These are phyloP conservation scores for Paraconiothyrium brasiliense DNA, from an alignment of 2,329 filamentous ascomycete genomes.

Conservation along the genomic window DNA sequence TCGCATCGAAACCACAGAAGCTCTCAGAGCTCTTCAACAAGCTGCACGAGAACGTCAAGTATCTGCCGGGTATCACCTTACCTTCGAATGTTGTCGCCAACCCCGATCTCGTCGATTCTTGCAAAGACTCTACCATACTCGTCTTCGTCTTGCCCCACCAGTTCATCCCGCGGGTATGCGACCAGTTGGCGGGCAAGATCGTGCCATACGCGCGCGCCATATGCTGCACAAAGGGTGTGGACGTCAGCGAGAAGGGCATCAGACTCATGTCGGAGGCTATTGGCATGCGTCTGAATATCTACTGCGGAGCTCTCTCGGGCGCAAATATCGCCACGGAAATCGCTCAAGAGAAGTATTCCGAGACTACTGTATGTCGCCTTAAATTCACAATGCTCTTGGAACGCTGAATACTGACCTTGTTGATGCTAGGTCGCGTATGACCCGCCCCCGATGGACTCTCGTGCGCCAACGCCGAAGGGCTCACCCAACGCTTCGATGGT, in stretches of 20 bases:
- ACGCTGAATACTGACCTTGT: not conserved
- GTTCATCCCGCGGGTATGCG: slow-evolving; percentile 89
- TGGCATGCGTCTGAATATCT: slow-evolving; percentile 88
- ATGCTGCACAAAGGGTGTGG: slow-evolving; percentile 97
- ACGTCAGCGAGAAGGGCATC: slow-evolving; percentile 86
- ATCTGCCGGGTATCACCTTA: slow-evolving; percentile 86
- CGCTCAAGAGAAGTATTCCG: slow-evolving; percentile 93
- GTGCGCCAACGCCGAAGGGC: slow-evolving; percentile 69
- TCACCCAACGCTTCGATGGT: slow-evolving; percentile 60
- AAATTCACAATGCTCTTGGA: not conserved
- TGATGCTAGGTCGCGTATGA: slow-evolving; percentile 79
- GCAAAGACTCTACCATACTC: slow-evolving; percentile 84
- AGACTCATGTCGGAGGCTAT: slow-evolving; percentile 95
- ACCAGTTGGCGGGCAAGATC: slow-evolving; percentile 85
- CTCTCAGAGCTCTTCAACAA: slow-evolving; percentile 91
- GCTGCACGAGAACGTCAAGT: slow-evolving; percentile 96
- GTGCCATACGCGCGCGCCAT: slow-evolving; percentile 91
- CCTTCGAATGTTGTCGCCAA: slow-evolving; percentile 87
- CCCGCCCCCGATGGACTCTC: slow-evolving; percentile 86
- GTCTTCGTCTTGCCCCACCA: slow-evolving; percentile 97
- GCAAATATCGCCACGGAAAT: slow-evolving; percentile 98
- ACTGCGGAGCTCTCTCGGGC: slow-evolving; percentile 93
- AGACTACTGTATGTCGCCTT: slow-evolving; percentile 72
- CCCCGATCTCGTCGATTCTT: slow-evolving; percentile 80
- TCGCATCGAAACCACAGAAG: slow-evolving; percentile 77